A percentile compares a stretch with the other conserved stretches of the same genome.
phyloP scores from a whole-genome alignment of 2,329 filamentous ascomycete species.

The Curvularia lunata region DNA sequence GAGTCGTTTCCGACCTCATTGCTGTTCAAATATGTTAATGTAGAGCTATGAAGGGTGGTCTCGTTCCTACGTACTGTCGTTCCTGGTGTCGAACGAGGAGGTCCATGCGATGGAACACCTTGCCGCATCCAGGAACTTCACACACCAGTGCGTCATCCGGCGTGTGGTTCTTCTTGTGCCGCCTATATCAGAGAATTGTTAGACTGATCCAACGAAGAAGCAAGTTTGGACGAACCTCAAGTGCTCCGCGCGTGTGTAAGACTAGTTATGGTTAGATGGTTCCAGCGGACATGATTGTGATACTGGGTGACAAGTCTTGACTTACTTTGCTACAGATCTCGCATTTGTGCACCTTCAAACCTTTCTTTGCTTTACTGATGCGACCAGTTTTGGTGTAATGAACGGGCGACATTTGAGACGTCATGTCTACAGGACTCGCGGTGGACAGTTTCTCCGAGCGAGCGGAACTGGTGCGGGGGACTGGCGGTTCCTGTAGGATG shows the following conservation, averaged over 20 bases:
- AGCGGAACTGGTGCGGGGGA: slow-evolving; percentile 38
- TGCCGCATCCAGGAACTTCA: slow-evolving; percentile 50
- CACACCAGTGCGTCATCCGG: slow-evolving; percentile 51
- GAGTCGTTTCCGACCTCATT: slow-evolving; percentile 38
- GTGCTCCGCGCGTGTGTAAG: slow-evolving; percentile 57
- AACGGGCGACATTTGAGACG: slow-evolving; percentile 38
- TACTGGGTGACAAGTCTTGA: slow-evolving; percentile 15
- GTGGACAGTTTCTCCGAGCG: slow-evolving; percentile 39
- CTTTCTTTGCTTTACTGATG: slow-evolving; percentile 57
- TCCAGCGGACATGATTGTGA: slow-evolving; percentile 6
- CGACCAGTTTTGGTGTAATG: slow-evolving; percentile 55
- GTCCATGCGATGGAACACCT: slow-evolving; percentile 54
- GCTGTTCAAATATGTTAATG: slow-evolving; percentile 30
- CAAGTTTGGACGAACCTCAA: slow-evolving; percentile 44
- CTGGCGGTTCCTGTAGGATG: slow-evolving; percentile 30
- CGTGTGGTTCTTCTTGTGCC: slow-evolving; percentile 57
- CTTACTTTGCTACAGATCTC: slow-evolving; percentile 55
- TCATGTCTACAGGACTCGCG: slow-evolving; percentile 41
- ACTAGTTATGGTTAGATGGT: slow-evolving; percentile 44
- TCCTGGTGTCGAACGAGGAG: slow-evolving; percentile 54
- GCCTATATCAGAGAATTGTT: slow-evolving; percentile 35
- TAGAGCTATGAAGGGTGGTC: neutral
- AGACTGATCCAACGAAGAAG: slow-evolving; percentile 1
- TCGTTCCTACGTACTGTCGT: slow-evolving; percentile 50
- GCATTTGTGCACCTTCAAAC: slow-evolving; percentile 54